phyloP scores from a whole-genome alignment of 1,139 yeast genomes.

The Protomyces inouyei region DNA sequence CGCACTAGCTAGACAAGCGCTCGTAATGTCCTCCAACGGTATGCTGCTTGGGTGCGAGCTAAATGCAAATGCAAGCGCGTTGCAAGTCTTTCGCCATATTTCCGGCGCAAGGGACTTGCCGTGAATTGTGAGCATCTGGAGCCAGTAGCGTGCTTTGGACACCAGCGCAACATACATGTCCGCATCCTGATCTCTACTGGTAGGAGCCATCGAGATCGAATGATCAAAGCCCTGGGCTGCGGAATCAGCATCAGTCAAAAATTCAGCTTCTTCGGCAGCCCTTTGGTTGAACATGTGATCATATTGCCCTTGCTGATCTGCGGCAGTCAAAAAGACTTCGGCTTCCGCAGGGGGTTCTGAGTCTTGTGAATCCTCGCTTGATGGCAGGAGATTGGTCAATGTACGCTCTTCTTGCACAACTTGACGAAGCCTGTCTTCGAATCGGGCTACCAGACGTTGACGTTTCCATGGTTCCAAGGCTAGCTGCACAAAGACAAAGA shows the following conservation, averaged over 20 bases:
- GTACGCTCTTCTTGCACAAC: slow-evolving; percentile 13
- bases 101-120: too few species aligned
- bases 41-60: slow-evolving; percentile 4
- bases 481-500: slow-evolving; percentile 77
- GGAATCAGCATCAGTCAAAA: background rate
- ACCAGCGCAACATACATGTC: too few species aligned
- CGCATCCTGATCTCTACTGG: too few species aligned
- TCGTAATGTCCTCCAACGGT: slow-evolving; percentile 19
- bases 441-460: slow-evolving; percentile 54
- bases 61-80: background rate
- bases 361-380: too few species aligned
- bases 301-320: background rate
- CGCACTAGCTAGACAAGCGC: slow-evolving; percentile 16
- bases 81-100: background rate
- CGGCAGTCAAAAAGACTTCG: background rate
- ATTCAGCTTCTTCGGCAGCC: background rate
- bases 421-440: slow-evolving; percentile 21
- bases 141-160: background rate
- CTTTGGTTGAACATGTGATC: background rate
- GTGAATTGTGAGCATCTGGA: background rate
- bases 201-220: too few species aligned
- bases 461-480: slow-evolving; percentile 95
- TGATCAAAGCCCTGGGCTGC: background rate
- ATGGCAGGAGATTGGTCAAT: too few species aligned
- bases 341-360: too few species aligned